Evolutionary conservation across 1,284 basidiomycete genomes (phyloP), one percentile per base, ranked within the genome.

Genomic region (Singerocomus rubriflavus): DNA sequence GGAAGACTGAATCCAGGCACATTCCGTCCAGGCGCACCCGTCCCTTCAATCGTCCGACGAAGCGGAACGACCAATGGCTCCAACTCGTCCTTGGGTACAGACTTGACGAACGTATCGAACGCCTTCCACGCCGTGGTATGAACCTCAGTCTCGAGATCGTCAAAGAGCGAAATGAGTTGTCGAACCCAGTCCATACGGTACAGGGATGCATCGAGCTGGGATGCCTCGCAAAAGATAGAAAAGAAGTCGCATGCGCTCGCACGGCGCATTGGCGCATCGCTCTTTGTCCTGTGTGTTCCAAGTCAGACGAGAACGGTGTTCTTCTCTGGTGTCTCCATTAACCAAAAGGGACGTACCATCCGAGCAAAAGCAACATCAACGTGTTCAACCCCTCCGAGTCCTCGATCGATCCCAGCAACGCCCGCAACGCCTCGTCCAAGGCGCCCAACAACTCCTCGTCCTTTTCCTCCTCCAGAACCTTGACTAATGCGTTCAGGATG

Each of bases 111-210:
- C 12, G 79, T 79, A 48, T 98, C 94, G 39, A 99, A 76, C 0
- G 93, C 86, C 36, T 77, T 75, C 84, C 88, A 91, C 1, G 95
- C 92, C 0, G 88, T 86, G 3, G 82, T 85, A 60, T 96, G 86
- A 6, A 98, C 93, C 0, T 73, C 67, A 2, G 82, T 74, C 54
- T 85, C 79, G 7, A 75, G 71, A 64, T 98, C 96, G 60, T 96
- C 95, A 53, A 98, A 77, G 5, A 92, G 73, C 0, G 91, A 82
- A 4, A 99, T 76, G 13, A 99, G 79, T 60, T 94, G 91, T n/a
- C 95, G 86, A 52, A 99, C 82, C 93, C 95, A 98, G 69, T 98
- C 94, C 50, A 94, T 76, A 14, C 90, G 83, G 69, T 98, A 99
- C 14, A 93, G 68, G 0, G 88, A 84, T 0, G 82, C 79, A 64